phyloP scores from a whole-genome alignment of 2,329 filamentous ascomycete genomes.

The Erysiphe neolycopersici region DNA sequence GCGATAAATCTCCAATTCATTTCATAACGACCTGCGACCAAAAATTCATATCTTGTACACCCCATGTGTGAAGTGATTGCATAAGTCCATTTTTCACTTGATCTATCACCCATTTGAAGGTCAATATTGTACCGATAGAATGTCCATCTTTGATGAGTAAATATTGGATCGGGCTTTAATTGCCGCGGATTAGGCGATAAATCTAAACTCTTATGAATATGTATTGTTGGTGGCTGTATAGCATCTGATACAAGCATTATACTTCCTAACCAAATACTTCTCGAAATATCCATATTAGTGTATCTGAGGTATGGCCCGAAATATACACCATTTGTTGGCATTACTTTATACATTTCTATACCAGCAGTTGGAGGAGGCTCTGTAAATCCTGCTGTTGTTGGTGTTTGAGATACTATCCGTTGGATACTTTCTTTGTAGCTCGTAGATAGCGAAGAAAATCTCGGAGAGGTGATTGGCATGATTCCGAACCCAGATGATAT shows the following conservation, averaged over 20 bases:
- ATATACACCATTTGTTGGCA: constrained; percentile 87
- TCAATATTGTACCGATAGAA: constrained; percentile 93
- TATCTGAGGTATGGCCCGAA: constrained; percentile 93
- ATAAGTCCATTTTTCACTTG: constrained; percentile 80
- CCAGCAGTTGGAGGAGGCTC: constrained; percentile 73
- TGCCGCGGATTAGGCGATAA: constrained; percentile 82
- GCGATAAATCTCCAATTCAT: constrained; percentile 88
- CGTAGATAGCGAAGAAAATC: constrained; percentile 58
- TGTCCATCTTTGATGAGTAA: constrained; percentile 74
- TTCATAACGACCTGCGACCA: constrained; percentile 74
- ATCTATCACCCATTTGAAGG: constrained; percentile 61
- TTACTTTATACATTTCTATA: constrained; percentile 80
- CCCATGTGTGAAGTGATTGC: constrained; percentile 90
- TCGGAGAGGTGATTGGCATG: constrained; percentile 50
- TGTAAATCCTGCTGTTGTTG: constrained; percentile 56
- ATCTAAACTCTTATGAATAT: constrained; percentile 74
- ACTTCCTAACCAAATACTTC: constrained; percentile 72
- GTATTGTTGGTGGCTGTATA: constrained; percentile 80
- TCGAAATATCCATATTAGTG: constrained; percentile 88
- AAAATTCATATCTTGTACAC: constrained; percentile 93
- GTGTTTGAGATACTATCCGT: constrained; percentile 50
- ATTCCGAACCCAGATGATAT: constrained; percentile 27
- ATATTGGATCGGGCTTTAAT: constrained; percentile 56
- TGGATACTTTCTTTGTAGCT: constrained; percentile 69
- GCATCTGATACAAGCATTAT: constrained; percentile 83